These are phyloP conservation scores for Epicoccum sorghinum DNA, from an alignment of 2,329 filamentous ascomycete genomes.

Conservation along the genomic window DNA sequence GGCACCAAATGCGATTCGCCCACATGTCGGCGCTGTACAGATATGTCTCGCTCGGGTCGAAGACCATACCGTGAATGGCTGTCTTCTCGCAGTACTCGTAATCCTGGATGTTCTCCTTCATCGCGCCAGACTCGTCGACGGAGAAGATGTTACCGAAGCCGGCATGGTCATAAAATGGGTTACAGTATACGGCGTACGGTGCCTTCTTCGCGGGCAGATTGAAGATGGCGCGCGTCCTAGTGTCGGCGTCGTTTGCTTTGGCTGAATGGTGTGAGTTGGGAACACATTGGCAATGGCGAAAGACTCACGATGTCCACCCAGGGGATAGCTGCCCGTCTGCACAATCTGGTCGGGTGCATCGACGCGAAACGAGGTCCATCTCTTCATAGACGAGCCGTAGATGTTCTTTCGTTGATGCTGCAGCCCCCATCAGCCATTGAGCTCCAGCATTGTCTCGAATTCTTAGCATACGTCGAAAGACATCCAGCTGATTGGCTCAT, in stretches of 20 bases:
- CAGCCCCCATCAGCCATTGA: constrained; percentile 21
- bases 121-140: constrained; percentile 61
- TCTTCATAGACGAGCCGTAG: constrained; percentile 92
- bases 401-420: constrained; percentile 83
- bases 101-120: constrained; percentile 71
- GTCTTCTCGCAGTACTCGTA: constrained; percentile 73
- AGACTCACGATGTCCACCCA: constrained; percentile 74
- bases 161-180: constrained; percentile 87
- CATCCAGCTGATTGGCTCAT: constrained; percentile 94
- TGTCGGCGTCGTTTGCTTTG: constrained; percentile 69
- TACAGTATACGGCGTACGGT: constrained; percentile 84
- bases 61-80: constrained; percentile 83
- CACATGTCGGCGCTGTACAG: constrained; percentile 80
- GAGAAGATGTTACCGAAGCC: constrained; percentile 81
- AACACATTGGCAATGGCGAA: too few relatives aligned
- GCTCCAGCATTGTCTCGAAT: background rate
- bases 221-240: constrained; percentile 89
- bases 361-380: constrained; percentile 83
- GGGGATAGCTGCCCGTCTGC: constrained; percentile 73
- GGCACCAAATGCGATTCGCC: constrained; percentile 83
- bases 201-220: constrained; percentile 78
- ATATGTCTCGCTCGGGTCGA: constrained; percentile 74
- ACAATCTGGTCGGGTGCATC: constrained; percentile 76
- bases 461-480: constrained; percentile 73
- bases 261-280: constrained; percentile 54